Base-by-base conservation (phyloP, 2,329 filamentous ascomycete genomes). In the Epichloe elymi region DNA sequence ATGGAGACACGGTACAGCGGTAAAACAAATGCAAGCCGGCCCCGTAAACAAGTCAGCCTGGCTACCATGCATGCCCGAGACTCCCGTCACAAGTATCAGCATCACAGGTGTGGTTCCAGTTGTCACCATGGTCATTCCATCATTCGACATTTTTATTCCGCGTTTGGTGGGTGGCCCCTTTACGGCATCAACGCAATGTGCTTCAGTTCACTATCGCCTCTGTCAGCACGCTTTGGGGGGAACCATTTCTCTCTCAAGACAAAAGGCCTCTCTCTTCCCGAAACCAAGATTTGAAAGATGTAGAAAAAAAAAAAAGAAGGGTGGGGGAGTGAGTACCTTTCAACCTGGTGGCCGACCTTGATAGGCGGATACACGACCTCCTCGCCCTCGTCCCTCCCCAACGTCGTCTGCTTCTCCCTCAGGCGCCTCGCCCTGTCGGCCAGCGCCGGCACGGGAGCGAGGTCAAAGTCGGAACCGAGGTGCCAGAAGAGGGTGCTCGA, bases 401-500 rank as follows among this genome's bases (percentile, higher is more conserved):
- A 60, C 43, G 67, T 66, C 35, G 69, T 66, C 64, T 78, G 73
- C 58, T 72, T 67, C 2, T 65, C 68, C 68, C 75, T 64, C 3
- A 80, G 64, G 41, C 59, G 59, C 46, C 58, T 63, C 5, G 77
- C 76, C 55, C 65, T 64, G 42, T 71, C 69, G 1, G 64, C 70
- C 38, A 80, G 66, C 49, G 61, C 62, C 1, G 74, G 72, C 41
- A 81, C 67, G 2, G 79, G 79, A 3, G 59, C 63, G 6, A 82
- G 63, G 51, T 80, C 75, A 51, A 73, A 73, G 57, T 82, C 78
- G 17, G 75, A 79, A 41, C 70, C 71, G 26, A 82, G 65, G 49
- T 81, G 78, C 74, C 76, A 82, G 66, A 82, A 82, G 51, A 80
- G 69, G 3, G 78, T 82, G 46, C 75, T 79, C 37, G 75, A 79